Evolutionary conservation across 2,329 filamentous ascomycete genomes (phyloP), one percentile per base, ranked within the genome.

Genomic region (Fusarium multiceps): DNA sequence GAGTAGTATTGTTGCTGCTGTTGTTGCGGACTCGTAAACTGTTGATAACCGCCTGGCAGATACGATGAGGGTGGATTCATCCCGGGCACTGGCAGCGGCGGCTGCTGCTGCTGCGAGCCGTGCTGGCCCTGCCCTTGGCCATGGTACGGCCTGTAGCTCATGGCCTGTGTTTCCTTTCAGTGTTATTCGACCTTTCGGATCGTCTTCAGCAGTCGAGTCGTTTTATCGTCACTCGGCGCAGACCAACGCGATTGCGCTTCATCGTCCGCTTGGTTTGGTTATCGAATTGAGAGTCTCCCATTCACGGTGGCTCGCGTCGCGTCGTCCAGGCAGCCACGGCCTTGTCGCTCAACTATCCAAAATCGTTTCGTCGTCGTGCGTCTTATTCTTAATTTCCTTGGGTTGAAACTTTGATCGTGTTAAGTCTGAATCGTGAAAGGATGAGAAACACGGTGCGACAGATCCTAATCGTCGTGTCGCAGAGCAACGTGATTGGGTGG

Each of bases 101-200:
- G 73, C 67, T 74, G 71, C 32, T 74, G 71, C 34, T 74, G 73
- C 67, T 74, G 71, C 34, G 74, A 72, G 72, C 73, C 75, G 51
- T 75, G 69, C 56, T 72, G 72, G 68, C 72, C 73, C 60, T 75
- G 73, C 59, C 73, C 69, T 61, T 74, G 69, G 63, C 73, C 69
- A 67, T 74, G 69, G 45, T 73, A 79, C 58, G 74, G 73, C 65
- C 74, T 73, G 74, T 78, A 80, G 72, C 76, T 80, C 78, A 83
- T 80, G 69, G 72, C 78, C 60, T 68, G 55, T 62, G 65, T 47
- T 21, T 63, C 18, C 54, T 56, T 73, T 66, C 59, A n/a, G 55
- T 64, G 18, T 40, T 46, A 28, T 40, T 21, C 27, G 43, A 45
- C 21, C 23, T 37, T 32, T 28, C 16, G 18, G 23, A 16, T 47